Evolutionary conservation across 2,329 filamentous ascomycete genomes (phyloP), one percentile per base, ranked within the genome.

Genomic region (Onygenales sp.): DNA sequence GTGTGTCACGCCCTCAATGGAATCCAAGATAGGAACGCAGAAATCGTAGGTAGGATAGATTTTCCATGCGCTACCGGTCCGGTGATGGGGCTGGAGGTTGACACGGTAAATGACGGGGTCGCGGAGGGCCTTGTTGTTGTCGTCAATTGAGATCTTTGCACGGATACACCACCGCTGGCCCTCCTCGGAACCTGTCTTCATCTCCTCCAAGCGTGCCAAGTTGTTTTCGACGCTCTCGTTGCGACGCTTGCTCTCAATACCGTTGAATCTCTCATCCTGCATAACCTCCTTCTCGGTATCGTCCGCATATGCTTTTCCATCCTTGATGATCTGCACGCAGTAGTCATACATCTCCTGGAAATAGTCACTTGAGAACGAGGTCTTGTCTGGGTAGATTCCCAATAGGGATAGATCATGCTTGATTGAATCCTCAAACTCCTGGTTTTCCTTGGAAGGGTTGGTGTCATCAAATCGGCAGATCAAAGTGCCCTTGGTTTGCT

Each of bases 61-160:
- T 68, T 84, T 84, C 80, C 82, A 85, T 56, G 76, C 78, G 48
- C 67, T 69, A n/a, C 81, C 81, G 5, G 82, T 85, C 52, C 82
- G 79, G 68, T 83, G 82, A 63, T 85, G 82, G 9, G 75, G 69
- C 48, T 78, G 67, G 5, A 81, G 77, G 65, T 95, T 95, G 81
- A 90, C 96, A 60, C 93, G 85, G 78, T 96, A 97, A 70, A 98
- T 94, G 71, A 97, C 91, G 10, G 93, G 93, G 70, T 98, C 93
- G 60, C 93, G 82, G 81, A 97, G 85, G 51, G 93, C 89, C 73
- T 95, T 95, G 78, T 98, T 97, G 59, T 87, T 87, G 73, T 93
- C 87, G 70, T 95, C 88, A 61, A 87, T 82, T 1, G 89, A 92
- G 62, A 97, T 88, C 78, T 94, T 96, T 55, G 93, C 93, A 56